These are phyloP conservation scores for Solanum verrucosum DNA, from an alignment of 257 asterid species.

Conservation along the genomic window DNA sequence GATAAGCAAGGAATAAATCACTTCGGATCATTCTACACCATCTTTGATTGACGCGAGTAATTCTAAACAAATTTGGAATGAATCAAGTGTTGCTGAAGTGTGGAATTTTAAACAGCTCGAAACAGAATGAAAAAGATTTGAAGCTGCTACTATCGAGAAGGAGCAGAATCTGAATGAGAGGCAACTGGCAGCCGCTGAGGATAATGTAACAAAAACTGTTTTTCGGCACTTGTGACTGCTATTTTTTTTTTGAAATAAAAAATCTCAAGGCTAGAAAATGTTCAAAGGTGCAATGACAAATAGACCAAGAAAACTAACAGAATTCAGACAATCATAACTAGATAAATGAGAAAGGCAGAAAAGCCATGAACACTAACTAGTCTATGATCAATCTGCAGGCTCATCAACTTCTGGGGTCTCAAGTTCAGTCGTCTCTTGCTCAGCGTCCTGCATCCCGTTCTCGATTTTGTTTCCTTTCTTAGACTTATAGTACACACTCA, in stretches of 20 bases:
- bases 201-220: too few relatives aligned
- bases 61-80: too few relatives aligned
- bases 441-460: constrained; percentile 95
- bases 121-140: too few relatives aligned
- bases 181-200: too few relatives aligned
- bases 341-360: neutral
- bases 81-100: too few relatives aligned
- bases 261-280: neutral
- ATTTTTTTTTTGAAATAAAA: neutral
- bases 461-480: constrained; percentile 92
- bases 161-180: too few relatives aligned
- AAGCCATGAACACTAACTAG: neutral
- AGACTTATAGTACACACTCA: constrained; percentile 90
- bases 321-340: neutral
- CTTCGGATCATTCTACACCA: too few relatives aligned
- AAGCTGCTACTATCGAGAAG: too few relatives aligned
- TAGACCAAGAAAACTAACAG: neutral
- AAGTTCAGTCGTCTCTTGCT: constrained; percentile 67
- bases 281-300: neutral
- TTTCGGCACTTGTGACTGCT: too few relatives aligned
- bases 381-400: constrained; percentile 2
- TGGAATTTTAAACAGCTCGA: too few relatives aligned
- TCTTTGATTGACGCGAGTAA: too few relatives aligned
- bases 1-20: too few relatives aligned
- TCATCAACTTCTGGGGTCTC: constrained; percentile 21